Evolutionary conservation across 306 rosid genomes (phyloP).

Genomic region (Quercus robur): DNA sequence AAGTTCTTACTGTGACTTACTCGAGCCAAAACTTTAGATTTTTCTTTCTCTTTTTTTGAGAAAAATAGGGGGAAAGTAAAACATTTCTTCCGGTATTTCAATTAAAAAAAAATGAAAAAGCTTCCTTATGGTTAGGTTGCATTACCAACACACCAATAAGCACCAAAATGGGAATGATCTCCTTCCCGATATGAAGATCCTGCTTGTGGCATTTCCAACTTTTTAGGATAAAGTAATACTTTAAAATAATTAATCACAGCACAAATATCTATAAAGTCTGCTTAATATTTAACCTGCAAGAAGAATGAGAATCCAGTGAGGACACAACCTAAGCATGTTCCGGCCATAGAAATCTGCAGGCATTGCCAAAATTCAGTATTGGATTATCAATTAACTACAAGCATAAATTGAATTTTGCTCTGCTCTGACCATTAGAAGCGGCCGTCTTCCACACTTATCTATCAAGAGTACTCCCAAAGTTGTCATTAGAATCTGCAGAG

Average conservation of each 20-base stretch:
- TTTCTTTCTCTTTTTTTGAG: background rate
- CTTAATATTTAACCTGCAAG: slow-evolving; percentile 11
- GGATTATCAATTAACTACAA: background rate
- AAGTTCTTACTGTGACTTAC: background rate
- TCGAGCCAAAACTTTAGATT: background rate
- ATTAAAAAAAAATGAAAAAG: background rate
- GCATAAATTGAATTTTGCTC: background rate
- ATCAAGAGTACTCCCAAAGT: background rate
- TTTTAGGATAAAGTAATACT: background rate
- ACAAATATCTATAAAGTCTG: background rate
- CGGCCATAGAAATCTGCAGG: slow-evolving; percentile 16
- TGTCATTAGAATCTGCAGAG: background rate
- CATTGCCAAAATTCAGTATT: background rate
- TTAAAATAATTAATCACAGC: background rate
- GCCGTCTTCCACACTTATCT: slow-evolving; percentile 23
- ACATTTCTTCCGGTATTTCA: background rate
- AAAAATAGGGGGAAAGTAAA: background rate
- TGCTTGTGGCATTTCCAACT: background rate
- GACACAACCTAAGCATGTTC: slow-evolving; percentile 13
- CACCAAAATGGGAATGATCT: slow-evolving; percentile 4
- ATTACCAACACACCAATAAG: slow-evolving; percentile 21
- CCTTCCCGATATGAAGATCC: slow-evolving; percentile 5
- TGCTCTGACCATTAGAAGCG: slow-evolving; percentile 8
- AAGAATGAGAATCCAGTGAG: slow-evolving; percentile 17
- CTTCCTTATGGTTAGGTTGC: background rate